Evolutionary conservation across 306 rosid species (phyloP), one percentile per base, ranked within the genome.

Genomic region (Lablab purpureus): DNA sequence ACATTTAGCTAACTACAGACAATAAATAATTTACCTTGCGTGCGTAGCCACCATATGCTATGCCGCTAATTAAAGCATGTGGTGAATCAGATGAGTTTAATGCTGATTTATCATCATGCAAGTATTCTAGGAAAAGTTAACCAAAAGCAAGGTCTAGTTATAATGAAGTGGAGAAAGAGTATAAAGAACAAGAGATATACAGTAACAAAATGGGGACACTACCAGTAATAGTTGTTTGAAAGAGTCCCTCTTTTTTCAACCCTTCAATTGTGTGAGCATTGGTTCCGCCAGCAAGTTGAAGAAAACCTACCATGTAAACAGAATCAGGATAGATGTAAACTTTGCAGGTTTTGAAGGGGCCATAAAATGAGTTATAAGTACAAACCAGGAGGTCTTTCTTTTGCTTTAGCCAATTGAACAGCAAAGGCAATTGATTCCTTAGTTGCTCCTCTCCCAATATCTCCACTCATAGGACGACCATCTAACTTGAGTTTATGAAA

Each of bases 401-500:
- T 83, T 23, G 87, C 75, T 51, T 85, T 85, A 76, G 85, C 89
- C 85, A 94, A 73, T 80, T 82, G 88, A 74, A 55, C 89, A 10
- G 97, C 96, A 37, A 94, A 94, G 66, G 89, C 91, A 63, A 94
- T 89, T 15, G 98, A 85, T 75, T 91, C 97, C 80, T 87, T 92
- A 15, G 97, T 94, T 34, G 96, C 90, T 66, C 97, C 98, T 87
- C 91, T 92, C 52, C 98, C 97, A 55, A 92, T 92, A 85, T 94
- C 98, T 65, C 97, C 98, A 73, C 96, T 94, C 98, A 94, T 94
- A 40, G 98, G 96, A 65, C 97, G 96, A 49, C 97, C 97, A 82
- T 94, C 98, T 86, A 94, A 84, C 98, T 94, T 82, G 78, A 75
- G 71, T 85, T 83, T 58, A 75, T 62, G 55, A 19, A 69, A 43